phyloP scores from a whole-genome alignment of 148 eudicot species.

The Rhododendron simsii region DNA sequence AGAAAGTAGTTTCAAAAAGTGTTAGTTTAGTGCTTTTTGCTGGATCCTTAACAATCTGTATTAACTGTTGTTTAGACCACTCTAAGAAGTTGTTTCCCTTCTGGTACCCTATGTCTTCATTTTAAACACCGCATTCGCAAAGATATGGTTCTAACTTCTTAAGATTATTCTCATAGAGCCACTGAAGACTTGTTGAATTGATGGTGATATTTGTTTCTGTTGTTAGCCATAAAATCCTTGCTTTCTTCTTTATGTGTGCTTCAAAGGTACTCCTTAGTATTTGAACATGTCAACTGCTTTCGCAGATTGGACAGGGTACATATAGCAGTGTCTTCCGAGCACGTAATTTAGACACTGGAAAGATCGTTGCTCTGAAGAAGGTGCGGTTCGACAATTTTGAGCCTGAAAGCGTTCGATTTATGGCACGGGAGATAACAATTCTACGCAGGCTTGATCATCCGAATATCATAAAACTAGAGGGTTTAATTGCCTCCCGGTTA shows the following conservation, averaged over 20 bases:
- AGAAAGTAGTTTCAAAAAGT: neutral
- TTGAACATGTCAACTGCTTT: conserved; percentile 11
- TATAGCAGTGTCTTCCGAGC: conserved; percentile 86
- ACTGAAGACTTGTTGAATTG: neutral
- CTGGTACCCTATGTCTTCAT: neutral
- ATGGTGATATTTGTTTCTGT: neutral
- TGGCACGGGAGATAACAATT: conserved; percentile 83
- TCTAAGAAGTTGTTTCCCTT: neutral
- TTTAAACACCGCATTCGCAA: neutral
- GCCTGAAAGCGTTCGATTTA: conserved; percentile 87
- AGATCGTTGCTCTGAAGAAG: conserved; percentile 83
- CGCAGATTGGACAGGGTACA: conserved; percentile 85
- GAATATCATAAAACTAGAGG: conserved; percentile 79
- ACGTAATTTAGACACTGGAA: conserved; percentile 61
- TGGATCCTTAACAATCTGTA: neutral
- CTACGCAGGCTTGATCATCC: conserved; percentile 87
- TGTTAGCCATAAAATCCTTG: neutral
- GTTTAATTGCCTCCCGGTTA: conserved; percentile 65
- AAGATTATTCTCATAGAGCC: neutral
- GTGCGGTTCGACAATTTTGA: conserved; percentile 88
- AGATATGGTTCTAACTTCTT: neutral
- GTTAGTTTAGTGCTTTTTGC: neutral
- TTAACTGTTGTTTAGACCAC: neutral
- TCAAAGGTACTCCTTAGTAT: neutral
- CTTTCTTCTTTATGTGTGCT: neutral